Conservation (phyloP, 176 grass and related monocot genomes). For the Themeda triandra region DNA sequence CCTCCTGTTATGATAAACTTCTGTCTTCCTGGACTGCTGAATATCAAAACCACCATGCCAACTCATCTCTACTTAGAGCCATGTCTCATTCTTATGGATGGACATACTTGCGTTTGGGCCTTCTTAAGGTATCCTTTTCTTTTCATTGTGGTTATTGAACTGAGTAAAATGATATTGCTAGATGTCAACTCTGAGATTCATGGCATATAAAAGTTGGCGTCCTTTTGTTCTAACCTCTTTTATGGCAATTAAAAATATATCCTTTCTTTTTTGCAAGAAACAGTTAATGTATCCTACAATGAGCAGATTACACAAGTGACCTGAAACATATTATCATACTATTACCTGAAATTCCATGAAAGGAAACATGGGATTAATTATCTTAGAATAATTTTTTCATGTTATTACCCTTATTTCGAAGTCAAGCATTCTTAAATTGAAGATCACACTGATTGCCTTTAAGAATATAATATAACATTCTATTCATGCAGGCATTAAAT, state of each 20-base stretch:
- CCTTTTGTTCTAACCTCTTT: slow-evolving; percentile 8
- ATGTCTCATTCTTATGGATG: slow-evolving; percentile 77
- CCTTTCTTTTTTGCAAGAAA: neutral
- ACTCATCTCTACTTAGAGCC: slow-evolving; percentile 74
- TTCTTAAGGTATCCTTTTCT: slow-evolving; percentile 65
- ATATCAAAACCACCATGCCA: slow-evolving; percentile 38
- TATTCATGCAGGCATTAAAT: too few species aligned
- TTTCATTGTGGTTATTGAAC: neutral
- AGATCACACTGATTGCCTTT: neutral
- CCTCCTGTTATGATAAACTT: slow-evolving; percentile 57
- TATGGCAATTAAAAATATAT: neutral
- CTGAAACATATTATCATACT: neutral
- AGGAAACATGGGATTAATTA: neutral
- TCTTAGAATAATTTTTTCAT: neutral
- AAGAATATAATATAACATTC: too few species aligned
- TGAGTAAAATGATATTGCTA: slow-evolving; percentile 11
- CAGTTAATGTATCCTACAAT: neutral
- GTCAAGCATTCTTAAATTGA: neutral
- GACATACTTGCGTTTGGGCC: slow-evolving; percentile 70
- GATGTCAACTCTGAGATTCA: slow-evolving; percentile 5
- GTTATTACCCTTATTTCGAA: neutral
- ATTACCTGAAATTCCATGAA: neutral
- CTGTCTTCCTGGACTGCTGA: slow-evolving; percentile 70
- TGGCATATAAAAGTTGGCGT: neutral
- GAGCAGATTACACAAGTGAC: neutral